These are phyloP conservation scores for Boletus mariae DNA, from an alignment of 1,284 basidiomycete species.

Conservation along the genomic window DNA sequence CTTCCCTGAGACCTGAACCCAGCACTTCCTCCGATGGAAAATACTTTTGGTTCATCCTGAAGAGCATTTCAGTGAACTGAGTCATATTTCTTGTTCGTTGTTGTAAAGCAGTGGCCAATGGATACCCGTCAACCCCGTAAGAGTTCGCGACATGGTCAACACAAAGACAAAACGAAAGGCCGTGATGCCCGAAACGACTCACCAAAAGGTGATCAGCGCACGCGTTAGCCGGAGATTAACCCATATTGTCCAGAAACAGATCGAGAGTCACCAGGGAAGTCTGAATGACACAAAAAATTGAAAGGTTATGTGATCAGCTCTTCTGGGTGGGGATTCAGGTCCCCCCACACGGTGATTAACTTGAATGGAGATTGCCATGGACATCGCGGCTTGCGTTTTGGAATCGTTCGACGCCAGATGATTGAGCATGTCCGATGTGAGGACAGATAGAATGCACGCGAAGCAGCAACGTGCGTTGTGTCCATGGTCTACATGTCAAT, in stretches of 20 bases:
- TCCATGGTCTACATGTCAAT: too few species aligned
- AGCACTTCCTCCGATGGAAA: background rate
- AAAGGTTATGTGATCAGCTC: background rate
- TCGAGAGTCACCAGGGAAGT: background rate
- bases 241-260: background rate
- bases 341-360: background rate
- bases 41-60: background rate
- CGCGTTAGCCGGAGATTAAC: background rate
- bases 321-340: background rate
- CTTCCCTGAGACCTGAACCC: background rate
- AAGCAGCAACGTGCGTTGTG: too few species aligned
- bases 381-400: background rate
- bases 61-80: background rate
- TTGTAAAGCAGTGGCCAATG: too few species aligned
- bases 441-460: too few species aligned
- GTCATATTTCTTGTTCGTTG: background rate
- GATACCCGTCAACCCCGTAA: background rate
- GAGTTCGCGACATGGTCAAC: background rate
- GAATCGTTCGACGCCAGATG: too few species aligned
- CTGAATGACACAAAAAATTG: background rate
- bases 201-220: background rate
- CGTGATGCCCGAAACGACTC: background rate
- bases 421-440: too few species aligned
- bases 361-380: background rate
- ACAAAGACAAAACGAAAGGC: background rate